A percentile compares a stretch with the other conserved stretches of the same genome.
These are phyloP conservation scores for Ogataea nakhonphanomensis DNA, from an alignment of 805 yeast genomes.

Conservation along the genomic window DNA sequence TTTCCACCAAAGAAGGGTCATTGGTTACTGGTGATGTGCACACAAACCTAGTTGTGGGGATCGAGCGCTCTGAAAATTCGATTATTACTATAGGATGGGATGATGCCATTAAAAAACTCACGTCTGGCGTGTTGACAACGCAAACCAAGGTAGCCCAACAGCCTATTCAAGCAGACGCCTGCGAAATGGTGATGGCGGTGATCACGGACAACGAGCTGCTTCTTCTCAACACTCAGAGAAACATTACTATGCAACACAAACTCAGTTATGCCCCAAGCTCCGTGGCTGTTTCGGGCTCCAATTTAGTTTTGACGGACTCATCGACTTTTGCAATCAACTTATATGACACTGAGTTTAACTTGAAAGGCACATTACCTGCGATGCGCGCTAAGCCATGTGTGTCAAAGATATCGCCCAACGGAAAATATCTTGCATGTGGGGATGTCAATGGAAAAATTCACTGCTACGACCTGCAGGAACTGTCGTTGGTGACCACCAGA, in stretches of 20 bases:
- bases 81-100: conserved; percentile 73
- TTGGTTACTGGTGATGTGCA: conserved; percentile 47
- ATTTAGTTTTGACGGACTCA: conserved; percentile 50
- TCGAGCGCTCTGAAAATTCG: conserved; percentile 29
- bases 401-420: conserved; percentile 69
- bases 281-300: conserved; percentile 40
- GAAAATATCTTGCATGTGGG: conserved; percentile 72
- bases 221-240: conserved; percentile 33
- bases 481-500: conserved; percentile 67
- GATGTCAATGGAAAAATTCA: conserved; percentile 83
- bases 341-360: conserved; percentile 29
- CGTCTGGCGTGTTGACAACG: conserved; percentile 22
- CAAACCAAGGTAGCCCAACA: conserved; percentile 42
- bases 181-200: conserved; percentile 38
- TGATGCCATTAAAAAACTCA: conserved; percentile 54
- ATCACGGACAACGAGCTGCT: conserved; percentile 42
- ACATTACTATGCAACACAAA: conserved; percentile 25
- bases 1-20: conserved; percentile 34
- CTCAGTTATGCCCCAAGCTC: conserved; percentile 43
- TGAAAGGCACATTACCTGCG: conserved; percentile 29
- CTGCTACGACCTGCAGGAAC: conserved; percentile 57
- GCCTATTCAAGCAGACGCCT: conserved; percentile 44
- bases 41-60: conserved; percentile 62
- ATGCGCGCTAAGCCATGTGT: conserved; percentile 61
- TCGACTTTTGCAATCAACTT: conserved; percentile 38